Conservation (phyloP, 768 basidiomycete species). For the Leccinellum albellum region DNA sequence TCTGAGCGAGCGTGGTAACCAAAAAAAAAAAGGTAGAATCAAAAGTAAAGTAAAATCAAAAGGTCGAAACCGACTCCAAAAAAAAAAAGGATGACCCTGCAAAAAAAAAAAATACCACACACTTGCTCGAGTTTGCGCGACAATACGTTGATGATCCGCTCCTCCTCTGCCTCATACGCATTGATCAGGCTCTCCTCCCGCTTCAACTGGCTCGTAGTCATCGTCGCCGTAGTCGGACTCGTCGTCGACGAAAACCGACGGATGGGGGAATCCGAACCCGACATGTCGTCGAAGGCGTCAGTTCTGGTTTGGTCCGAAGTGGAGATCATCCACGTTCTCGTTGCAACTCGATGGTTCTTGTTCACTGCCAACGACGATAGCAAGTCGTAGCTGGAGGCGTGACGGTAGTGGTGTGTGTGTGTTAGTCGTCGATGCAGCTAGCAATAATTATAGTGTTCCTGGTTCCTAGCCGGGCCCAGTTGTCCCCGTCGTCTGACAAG, state of each 20-base stretch:
- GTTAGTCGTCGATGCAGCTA: neutral
- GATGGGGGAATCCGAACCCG: neutral
- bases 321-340: neutral
- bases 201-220: conserved; percentile 40
- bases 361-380: neutral
- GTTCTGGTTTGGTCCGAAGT: neutral
- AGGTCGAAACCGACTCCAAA: too few species aligned
- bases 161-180: conserved; percentile 87
- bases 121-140: conserved; percentile 85
- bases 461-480: neutral
- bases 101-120: neutral
- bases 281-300: neutral
- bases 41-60: too few species aligned
- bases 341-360: neutral
- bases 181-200: conserved; percentile 77
- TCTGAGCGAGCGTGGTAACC: too few species aligned
- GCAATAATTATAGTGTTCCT: neutral
- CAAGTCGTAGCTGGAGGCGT: neutral
- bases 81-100: neutral
- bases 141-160: conserved; percentile 79
- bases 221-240: conserved; percentile 5
- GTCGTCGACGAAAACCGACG: neutral
- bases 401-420: neutral
- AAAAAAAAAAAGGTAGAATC: too few species aligned
- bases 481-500: neutral